Percentiles rank a stretch among this genome's conserved stretches.
Evolutionary conservation across 2,329 filamentous ascomycete species (phyloP).

Genomic region (Ophiocordyceps camponoti-floridani): DNA sequence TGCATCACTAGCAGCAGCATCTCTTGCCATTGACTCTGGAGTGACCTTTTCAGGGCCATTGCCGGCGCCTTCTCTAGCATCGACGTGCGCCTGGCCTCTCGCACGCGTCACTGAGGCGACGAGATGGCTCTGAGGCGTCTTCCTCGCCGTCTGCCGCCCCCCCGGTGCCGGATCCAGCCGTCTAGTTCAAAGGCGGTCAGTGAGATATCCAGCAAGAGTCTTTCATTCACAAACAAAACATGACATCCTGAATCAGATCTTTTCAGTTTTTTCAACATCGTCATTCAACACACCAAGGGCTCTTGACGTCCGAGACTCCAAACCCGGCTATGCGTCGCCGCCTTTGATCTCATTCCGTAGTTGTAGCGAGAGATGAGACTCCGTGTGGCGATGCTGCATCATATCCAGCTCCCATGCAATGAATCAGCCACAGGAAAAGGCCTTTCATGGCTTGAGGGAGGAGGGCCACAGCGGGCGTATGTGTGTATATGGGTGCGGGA

Average conservation of each 20-base stretch:
- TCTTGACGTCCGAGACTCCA: slow-evolving; percentile 13
- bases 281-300: slow-evolving; percentile 34
- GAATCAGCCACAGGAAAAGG: slow-evolving; percentile 1
- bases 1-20: too few relatives aligned
- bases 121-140: not conserved
- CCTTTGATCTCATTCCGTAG: slow-evolving; percentile 39
- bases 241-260: slow-evolving; percentile 43
- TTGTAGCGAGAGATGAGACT: slow-evolving; percentile 26
- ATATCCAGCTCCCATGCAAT: not conserved
- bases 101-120: not conserved
- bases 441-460: not conserved
- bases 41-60: too few relatives aligned
- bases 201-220: not conserved
- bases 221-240: not conserved
- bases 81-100: too few relatives aligned
- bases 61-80: too few relatives aligned
- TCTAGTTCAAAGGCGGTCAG: not conserved
- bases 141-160: not conserved
- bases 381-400: slow-evolving; percentile 26
- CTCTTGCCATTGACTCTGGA: too few relatives aligned
- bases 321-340: slow-evolving; percentile 29
- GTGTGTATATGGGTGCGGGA: not conserved
- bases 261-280: slow-evolving; percentile 45
- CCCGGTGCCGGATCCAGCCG: not conserved
- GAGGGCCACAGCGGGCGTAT: not conserved